Evolutionary conservation across 352 stramenopile species (phyloP).

Genomic region (Phytophthora hybrid): DNA sequence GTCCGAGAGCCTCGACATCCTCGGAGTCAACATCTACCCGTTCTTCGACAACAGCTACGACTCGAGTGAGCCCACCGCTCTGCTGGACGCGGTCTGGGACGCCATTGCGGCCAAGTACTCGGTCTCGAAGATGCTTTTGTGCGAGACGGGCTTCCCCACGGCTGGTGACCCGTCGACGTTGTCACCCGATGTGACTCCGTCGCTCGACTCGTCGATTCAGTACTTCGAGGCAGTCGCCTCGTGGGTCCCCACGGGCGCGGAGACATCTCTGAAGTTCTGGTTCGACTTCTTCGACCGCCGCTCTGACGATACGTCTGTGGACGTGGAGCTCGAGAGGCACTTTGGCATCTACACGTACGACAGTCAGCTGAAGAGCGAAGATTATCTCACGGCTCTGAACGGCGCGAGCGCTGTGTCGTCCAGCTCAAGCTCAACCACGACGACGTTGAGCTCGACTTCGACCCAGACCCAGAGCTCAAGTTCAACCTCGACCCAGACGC

Average conservation of each 20-base stretch:
- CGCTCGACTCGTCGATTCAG: conserved; percentile 40
- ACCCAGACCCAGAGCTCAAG: conserved; percentile 10
- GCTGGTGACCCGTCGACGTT: conserved; percentile 43
- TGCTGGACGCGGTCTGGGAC: conserved; percentile 57
- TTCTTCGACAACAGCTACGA: conserved; percentile 70
- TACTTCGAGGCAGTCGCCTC: conserved; percentile 37
- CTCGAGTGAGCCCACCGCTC: conserved; percentile 44
- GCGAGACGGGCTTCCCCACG: conserved; percentile 69
- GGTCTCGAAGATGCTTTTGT: conserved; percentile 53
- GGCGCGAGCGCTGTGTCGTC: conserved; percentile 25
- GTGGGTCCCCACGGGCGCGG: conserved; percentile 33
- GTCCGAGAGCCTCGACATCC: conserved; percentile 56
- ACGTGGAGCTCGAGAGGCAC: conserved; percentile 53
- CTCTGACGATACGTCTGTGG: conserved; percentile 50
- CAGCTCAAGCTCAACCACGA: conserved; percentile 26
- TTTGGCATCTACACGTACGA: conserved; percentile 69
- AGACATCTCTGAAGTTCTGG: conserved; percentile 61
- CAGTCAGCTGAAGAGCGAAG: conserved; percentile 49
- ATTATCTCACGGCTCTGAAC: conserved; percentile 34
- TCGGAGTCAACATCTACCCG: conserved; percentile 74
- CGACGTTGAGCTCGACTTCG: conserved; percentile 1
- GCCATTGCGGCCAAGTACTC: conserved; percentile 57
- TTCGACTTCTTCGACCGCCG: conserved; percentile 68
- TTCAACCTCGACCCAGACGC: neutral
- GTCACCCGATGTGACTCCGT: conserved; percentile 48